These are phyloP conservation scores for Colletotrichum eremochloae DNA, from an alignment of 2,329 filamentous ascomycete genomes.

Conservation along the genomic window DNA sequence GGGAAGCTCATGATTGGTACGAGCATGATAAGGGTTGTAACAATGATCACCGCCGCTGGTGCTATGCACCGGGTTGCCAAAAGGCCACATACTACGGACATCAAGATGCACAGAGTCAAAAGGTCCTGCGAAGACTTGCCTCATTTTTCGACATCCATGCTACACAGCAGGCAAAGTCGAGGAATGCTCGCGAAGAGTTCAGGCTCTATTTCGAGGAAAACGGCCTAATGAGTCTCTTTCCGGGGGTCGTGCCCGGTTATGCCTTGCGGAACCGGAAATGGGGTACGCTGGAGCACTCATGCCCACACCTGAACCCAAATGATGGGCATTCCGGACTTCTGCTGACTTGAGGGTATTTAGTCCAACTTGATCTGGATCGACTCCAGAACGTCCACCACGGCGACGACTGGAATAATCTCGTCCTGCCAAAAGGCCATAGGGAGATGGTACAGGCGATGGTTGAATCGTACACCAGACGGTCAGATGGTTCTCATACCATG, in stretches of 20 bases:
- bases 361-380: not conserved
- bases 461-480: not conserved
- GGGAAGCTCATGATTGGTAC: not conserved
- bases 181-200: not conserved
- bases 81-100: not conserved
- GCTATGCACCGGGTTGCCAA: not conserved
- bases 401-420: not conserved
- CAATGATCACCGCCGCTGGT: not conserved
- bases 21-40: not conserved
- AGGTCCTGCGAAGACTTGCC: not conserved
- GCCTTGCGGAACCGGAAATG: not conserved
- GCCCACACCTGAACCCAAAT: not conserved
- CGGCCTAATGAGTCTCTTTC: not conserved
- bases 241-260: not conserved
- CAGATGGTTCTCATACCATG: not conserved
- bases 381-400: not conserved
- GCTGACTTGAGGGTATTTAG: not conserved
- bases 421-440: not conserved
- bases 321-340: not conserved
- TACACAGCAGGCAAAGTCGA: not conserved
- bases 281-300: not conserved
- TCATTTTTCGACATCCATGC: not conserved
- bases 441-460: conserved; percentile 3
- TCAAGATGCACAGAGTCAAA: not conserved
- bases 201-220: not conserved